Conservation (phyloP, 441 rosid species). For the Biscutella auriculata region DNA sequence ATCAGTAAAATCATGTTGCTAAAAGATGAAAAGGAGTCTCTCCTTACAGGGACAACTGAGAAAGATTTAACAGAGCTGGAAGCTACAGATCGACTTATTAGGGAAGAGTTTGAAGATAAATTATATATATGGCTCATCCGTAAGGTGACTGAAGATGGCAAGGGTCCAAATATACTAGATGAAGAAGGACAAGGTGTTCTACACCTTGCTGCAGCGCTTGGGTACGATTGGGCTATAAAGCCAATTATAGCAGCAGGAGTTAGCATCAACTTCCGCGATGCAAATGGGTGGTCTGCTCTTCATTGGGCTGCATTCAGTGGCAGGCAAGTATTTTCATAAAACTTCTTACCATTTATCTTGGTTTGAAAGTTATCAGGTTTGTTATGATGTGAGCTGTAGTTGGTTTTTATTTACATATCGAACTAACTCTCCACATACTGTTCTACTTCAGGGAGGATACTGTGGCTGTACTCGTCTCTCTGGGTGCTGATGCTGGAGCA, state of each 20-base stretch:
- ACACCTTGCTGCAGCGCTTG: slow-evolving; percentile 82
- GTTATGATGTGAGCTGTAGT: no score
- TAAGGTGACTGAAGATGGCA: slow-evolving; percentile 58
- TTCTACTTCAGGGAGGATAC: slow-evolving; percentile 58
- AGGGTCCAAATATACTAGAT: slow-evolving; percentile 67
- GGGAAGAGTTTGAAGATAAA: slow-evolving; percentile 47
- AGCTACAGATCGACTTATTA: slow-evolving; percentile 29
- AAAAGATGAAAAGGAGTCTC: slow-evolving; percentile 54
- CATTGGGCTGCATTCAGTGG: slow-evolving; percentile 94
- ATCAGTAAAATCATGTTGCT: slow-evolving; percentile 43
- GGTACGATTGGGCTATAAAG: slow-evolving; percentile 77
- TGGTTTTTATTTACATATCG: neutral
- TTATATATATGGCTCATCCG: slow-evolving; percentile 64
- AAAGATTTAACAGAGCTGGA: slow-evolving; percentile 26
- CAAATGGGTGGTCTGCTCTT: slow-evolving; percentile 93
- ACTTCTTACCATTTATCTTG: no score
- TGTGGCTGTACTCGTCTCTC: slow-evolving; percentile 58
- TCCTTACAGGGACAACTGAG: slow-evolving; percentile 23
- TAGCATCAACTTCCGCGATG: slow-evolving; percentile 77
- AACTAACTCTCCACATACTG: slow-evolving; percentile 5
- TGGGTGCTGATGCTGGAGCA: slow-evolving; percentile 73
- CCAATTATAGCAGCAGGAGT: slow-evolving; percentile 68
- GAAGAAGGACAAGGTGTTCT: slow-evolving; percentile 76
- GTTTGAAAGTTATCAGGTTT: no score
- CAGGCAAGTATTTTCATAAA: no score